Conservation (phyloP, 331 rosid species). For the Dryas integrifolia region DNA sequence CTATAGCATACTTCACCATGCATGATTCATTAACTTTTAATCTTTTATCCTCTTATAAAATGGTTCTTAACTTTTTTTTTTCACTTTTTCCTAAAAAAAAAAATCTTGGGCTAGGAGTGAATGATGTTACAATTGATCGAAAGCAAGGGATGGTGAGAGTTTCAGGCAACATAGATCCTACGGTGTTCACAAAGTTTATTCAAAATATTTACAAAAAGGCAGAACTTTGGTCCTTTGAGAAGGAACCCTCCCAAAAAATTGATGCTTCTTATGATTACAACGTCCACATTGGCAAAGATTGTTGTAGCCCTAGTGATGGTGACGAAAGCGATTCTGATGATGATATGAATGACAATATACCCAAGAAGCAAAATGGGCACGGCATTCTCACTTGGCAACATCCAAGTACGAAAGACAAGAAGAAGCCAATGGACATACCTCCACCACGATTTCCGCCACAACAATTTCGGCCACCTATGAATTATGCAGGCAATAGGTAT, state of each 20-base stretch:
- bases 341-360: neutral
- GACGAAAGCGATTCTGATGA: neutral
- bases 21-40: neutral
- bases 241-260: neutral
- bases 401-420: neutral
- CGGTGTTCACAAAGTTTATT: neutral
- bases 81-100: no score
- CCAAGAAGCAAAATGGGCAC: neutral
- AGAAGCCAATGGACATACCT: neutral
- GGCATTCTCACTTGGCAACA: neutral
- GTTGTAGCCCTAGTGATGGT: neutral
- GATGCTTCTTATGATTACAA: neutral
- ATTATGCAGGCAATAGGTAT: no score
- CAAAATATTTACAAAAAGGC: constrained; percentile 5
- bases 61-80: neutral
- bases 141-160: constrained; percentile 18
- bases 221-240: constrained; percentile 25
- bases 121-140: constrained; percentile 3
- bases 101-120: neutral
- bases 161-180: constrained; percentile 17
- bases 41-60: neutral
- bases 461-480: neutral
- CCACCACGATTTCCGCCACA: no score
- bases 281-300: neutral
- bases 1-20: neutral